Evolutionary conservation across 306 rosid species (phyloP), one percentile per base, ranked within the genome.

Genomic region (Adenanthera pavonina): DNA sequence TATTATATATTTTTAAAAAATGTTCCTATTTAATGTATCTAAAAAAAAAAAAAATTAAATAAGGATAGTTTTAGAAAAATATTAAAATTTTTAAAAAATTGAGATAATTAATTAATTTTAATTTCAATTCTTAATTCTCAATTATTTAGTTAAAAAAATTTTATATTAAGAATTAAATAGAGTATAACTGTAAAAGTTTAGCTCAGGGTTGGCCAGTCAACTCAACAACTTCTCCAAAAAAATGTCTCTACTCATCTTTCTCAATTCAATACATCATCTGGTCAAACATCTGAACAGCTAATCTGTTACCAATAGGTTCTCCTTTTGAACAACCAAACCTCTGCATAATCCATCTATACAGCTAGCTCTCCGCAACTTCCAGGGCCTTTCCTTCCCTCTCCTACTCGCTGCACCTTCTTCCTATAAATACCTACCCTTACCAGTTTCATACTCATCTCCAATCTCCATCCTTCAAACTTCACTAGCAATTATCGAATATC

Each of bases 401-500:
- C 11, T 1, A 17, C 76, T 3, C 34, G 65, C 54, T 5, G 13
- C 43, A 35, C 38, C 6, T 2, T 3, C 52, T 43, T 38, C 0
- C 3, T 79, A 79, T 66, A 84, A 79, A 74, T 68, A 75, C 66
- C 77, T 54, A 73, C 15, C 54, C 13, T 38, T 8, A 0, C 30
- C 40, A 13, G 0, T 30, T 46, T 72, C 46, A 53, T 41, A 6
- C 5, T 13, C 46, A 8, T 14, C 49, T 15, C 30, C 30, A 25
- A 25, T 25, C 30, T 25, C 59, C 71, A 46, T 8, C 41, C 44
- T 73, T 78, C 64, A 19, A 56, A 48, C 25, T 14, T 73, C 57
- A 52, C 62, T 41, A 10, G 8, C 36, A 9, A 46, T 52, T 53
- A 54, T 20, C 60, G 8, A 52, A 44, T 5, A 71, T 44, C 17